phyloP scores from a whole-genome alignment of 2,329 filamentous ascomycete genomes.

The Cercospora beticola region DNA sequence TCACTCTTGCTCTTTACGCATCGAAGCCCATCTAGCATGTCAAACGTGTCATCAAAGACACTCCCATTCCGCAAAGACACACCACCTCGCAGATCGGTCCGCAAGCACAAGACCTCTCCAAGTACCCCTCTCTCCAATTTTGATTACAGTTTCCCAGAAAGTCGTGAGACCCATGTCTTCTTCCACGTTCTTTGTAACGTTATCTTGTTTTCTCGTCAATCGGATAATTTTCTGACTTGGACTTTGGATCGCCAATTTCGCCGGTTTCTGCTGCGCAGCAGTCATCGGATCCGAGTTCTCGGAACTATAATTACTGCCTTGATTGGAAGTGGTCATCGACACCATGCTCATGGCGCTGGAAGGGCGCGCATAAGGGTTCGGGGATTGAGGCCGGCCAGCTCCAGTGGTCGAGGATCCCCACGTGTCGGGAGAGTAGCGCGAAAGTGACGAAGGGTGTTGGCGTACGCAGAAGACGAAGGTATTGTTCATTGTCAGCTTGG shows the following conservation, averaged over 20 bases:
- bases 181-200: conserved; percentile 53
- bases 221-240: conserved; percentile 92
- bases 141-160: conserved; percentile 87
- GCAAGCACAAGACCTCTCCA: conserved; percentile 82
- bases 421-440: conserved; percentile 42
- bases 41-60: conserved; percentile 48
- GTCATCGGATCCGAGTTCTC: conserved; percentile 54
- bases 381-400: conserved; percentile 49
- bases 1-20: background rate
- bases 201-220: conserved; percentile 70
- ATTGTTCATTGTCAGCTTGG: conserved; percentile 85
- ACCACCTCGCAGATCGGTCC: conserved; percentile 81
- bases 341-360: conserved; percentile 62
- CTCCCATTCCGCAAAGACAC: conserved; percentile 87
- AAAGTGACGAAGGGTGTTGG: conserved; percentile 74
- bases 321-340: conserved; percentile 52
- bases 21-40: background rate
- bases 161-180: conserved; percentile 68
- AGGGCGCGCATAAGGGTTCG: conserved; percentile 55
- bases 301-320: conserved; percentile 55
- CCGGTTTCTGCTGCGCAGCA: conserved; percentile 68
- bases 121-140: conserved; percentile 76
- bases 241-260: conserved; percentile 91
- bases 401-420: conserved; percentile 35
- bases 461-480: conserved; percentile 96